Conservation (phyloP, 306 rosid genomes). For the Heteromeles arbutifolia region DNA sequence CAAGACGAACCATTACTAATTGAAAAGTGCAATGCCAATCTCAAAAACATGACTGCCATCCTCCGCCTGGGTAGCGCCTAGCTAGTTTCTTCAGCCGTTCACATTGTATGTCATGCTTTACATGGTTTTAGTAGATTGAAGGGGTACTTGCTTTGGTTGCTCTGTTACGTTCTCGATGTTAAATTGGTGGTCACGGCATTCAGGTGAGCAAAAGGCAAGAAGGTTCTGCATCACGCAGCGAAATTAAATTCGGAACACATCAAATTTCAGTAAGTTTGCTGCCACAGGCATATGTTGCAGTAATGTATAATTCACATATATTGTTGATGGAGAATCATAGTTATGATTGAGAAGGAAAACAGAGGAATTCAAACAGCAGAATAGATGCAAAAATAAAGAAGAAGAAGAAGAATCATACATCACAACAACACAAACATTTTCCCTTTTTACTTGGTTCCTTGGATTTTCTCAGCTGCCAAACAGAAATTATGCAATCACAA, state of each 20-base stretch:
- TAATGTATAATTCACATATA: not conserved
- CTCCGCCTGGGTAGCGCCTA: not conserved
- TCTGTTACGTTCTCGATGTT: not conserved
- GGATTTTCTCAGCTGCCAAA: not conserved
- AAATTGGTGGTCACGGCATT: slow-evolving; percentile 19
- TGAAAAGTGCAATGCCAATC: slow-evolving; percentile 10
- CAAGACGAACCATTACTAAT: not conserved
- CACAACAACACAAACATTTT: not conserved
- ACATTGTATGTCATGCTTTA: not conserved
- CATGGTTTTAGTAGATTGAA: not conserved
- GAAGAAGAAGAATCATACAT: no score
- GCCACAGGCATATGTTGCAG: not conserved
- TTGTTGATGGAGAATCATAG: not conserved
- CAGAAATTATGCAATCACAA: not conserved
- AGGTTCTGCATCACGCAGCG: slow-evolving; percentile 8
- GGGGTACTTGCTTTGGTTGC: not conserved
- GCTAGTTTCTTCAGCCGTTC: not conserved
- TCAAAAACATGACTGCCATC: slow-evolving; percentile 15
- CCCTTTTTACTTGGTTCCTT: not conserved
- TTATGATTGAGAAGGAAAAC: not conserved
- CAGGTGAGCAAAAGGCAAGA: slow-evolving; percentile 17
- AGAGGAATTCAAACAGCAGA: not conserved
- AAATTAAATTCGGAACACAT: not conserved
- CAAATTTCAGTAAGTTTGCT: not conserved
- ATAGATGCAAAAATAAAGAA: not conserved